These are phyloP conservation scores for Coleophoma cylindrospora DNA, from an alignment of 2,329 filamentous ascomycete genomes.

Conservation along the genomic window DNA sequence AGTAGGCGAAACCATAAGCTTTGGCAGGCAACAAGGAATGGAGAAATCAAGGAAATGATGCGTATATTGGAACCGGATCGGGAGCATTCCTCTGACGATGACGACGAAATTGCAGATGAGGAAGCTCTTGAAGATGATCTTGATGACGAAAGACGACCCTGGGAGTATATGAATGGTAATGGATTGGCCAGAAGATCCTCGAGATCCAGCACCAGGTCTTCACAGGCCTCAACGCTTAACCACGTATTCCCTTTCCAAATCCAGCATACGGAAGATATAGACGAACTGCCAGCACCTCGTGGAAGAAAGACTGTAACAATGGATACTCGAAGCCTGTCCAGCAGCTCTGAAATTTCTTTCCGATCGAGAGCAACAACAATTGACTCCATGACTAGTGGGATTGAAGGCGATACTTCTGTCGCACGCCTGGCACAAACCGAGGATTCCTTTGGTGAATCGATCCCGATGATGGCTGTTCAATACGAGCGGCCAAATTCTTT, in stretches of 20 bases:
- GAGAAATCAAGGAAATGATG: conserved; percentile 69
- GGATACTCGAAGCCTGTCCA: conserved; percentile 85
- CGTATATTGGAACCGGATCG: conserved; percentile 71
- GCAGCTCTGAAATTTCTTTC: conserved; percentile 77
- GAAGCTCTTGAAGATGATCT: conserved; percentile 40
- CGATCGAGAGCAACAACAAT: conserved; percentile 76
- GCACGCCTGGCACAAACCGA: conserved; percentile 71
- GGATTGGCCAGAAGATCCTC: conserved; percentile 18
- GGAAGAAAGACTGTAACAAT: conserved; percentile 65
- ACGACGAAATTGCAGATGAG: conserved; percentile 22
- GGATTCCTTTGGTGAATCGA: conserved; percentile 70
- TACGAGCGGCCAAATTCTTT: conserved; percentile 67
- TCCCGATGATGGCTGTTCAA: conserved; percentile 82
- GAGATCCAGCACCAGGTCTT: conserved; percentile 14
- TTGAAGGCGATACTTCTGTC: conserved; percentile 84
- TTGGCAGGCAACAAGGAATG: conserved; percentile 82
- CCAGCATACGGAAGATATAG: conserved; percentile 35
- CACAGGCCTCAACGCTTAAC: conserved; percentile 43
- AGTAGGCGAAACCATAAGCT: conserved; percentile 81
- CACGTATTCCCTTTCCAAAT: conserved; percentile 92
- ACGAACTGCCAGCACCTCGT: conserved; percentile 32
- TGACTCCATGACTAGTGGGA: conserved; percentile 64
- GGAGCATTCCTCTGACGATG: conserved; percentile 20
- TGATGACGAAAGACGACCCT: conserved; percentile 36
- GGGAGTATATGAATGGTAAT: conserved; percentile 14